Conservation (phyloP, 148 eudicot genomes). For the Vaccinium corymbosum region DNA sequence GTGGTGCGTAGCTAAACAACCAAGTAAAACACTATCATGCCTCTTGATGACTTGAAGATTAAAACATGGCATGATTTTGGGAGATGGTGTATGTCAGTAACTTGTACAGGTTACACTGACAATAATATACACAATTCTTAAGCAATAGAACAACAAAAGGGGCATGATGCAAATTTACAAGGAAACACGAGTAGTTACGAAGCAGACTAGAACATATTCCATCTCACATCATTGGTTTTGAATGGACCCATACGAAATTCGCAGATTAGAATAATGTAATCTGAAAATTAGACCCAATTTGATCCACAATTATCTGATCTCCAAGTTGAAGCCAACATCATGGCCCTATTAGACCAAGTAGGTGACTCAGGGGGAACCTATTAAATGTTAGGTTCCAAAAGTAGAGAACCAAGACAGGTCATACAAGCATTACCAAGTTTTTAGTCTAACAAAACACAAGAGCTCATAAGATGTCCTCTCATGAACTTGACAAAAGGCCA, state of each 20-base stretch:
- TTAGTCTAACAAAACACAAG: background rate
- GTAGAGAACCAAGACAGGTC: background rate
- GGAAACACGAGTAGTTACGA: background rate
- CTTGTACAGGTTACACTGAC: background rate
- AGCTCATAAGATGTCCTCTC: background rate
- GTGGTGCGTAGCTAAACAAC: constrained; percentile 21
- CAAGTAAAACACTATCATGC: background rate
- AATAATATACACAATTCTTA: constrained; percentile 5
- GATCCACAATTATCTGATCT: background rate
- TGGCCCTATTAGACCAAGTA: background rate
- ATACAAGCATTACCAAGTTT: background rate
- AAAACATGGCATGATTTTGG: background rate
- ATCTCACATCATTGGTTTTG: background rate
- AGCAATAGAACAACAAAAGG: background rate
- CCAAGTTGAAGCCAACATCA: background rate
- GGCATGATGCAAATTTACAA: background rate
- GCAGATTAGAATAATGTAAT: background rate
- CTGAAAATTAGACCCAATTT: background rate
- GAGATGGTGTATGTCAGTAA: background rate
- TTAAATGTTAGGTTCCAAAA: background rate
- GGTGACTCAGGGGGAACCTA: background rate
- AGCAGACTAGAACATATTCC: background rate
- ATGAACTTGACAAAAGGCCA: background rate
- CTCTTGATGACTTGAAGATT: background rate
- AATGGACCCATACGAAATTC: background rate